Evolutionary conservation across 2,329 filamentous ascomycete genomes (phyloP).

Genomic region (Basipetospora chlamydospora): DNA sequence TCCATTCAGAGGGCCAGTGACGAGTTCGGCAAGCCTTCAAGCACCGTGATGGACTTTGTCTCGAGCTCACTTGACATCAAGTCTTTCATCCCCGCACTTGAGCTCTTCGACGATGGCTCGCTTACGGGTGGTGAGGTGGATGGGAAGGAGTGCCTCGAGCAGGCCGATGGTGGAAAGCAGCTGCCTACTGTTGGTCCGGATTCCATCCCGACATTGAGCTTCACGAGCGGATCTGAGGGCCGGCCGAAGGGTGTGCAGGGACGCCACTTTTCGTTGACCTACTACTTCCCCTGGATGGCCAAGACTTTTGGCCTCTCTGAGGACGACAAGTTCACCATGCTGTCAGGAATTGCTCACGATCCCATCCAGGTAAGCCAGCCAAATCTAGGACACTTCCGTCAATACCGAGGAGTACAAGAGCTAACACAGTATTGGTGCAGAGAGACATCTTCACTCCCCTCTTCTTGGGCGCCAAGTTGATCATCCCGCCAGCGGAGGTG

Average conservation of each 20-base stretch:
- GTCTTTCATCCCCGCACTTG: slow-evolving; percentile 59
- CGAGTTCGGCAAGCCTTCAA: slow-evolving; percentile 37
- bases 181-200: slow-evolving; percentile 65
- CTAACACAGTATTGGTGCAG: slow-evolving; percentile 6
- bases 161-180: too few species aligned
- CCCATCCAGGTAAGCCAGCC: slow-evolving; percentile 44
- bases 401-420: neutral
- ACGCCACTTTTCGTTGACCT: slow-evolving; percentile 70
- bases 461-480: slow-evolving; percentile 65
- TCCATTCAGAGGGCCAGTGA: slow-evolving; percentile 57
- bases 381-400: neutral
- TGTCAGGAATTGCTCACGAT: slow-evolving; percentile 73
- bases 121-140: slow-evolving; percentile 54
- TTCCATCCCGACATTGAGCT: slow-evolving; percentile 60
- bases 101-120: slow-evolving; percentile 54
- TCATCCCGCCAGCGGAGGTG: slow-evolving; percentile 67
- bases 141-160: slow-evolving; percentile 54
- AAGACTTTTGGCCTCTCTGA: slow-evolving; percentile 61
- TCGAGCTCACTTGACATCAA: slow-evolving; percentile 57
- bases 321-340: slow-evolving; percentile 64
- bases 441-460: slow-evolving; percentile 79
- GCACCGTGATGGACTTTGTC: slow-evolving; percentile 48
- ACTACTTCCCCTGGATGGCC: slow-evolving; percentile 92
- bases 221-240: slow-evolving; percentile 64
- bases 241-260: slow-evolving; percentile 77